phyloP scores from a whole-genome alignment of 2,329 filamentous ascomycete genomes.

The Sclerotiophoma versabilis region DNA sequence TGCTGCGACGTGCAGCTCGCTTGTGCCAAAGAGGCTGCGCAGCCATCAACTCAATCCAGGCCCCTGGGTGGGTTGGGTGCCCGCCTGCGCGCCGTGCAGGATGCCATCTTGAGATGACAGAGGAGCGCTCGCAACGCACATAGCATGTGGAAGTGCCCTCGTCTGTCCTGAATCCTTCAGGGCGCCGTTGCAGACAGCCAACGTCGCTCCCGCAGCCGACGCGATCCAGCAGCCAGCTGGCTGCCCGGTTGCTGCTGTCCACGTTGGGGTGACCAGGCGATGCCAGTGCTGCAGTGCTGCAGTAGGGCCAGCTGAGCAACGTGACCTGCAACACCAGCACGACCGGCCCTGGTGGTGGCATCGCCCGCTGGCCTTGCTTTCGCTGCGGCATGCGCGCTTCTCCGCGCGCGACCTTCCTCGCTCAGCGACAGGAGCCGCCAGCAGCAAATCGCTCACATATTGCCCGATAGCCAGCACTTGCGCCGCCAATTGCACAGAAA shows the following conservation, averaged over 20 bases:
- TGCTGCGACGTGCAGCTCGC: conserved; percentile 30
- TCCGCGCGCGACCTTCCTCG: conserved; percentile 24
- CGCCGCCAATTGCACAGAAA: conserved; percentile 29
- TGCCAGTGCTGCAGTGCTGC: conserved; percentile 1
- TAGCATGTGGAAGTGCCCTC: conserved; percentile 16
- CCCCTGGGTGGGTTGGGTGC: conserved; percentile 27
- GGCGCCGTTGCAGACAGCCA: conserved; percentile 31
- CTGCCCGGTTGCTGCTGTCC: conserved; percentile 1
- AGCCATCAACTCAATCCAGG: conserved; percentile 24
- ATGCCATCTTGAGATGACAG: conserved; percentile 20
- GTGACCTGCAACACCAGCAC: conserved; percentile 32
- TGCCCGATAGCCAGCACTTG: conserved; percentile 36
- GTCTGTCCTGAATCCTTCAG: conserved; percentile 10
- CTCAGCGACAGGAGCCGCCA: conserved; percentile 16
- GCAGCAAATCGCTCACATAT: conserved; percentile 17
- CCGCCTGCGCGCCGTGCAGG: conserved; percentile 32
- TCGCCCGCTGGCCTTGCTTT: conserved; percentile 6
- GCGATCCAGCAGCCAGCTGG: conserved; percentile 1
- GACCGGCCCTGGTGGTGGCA: conserved; percentile 8
- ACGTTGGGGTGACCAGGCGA: neutral
- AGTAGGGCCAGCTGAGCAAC: conserved; percentile 22
- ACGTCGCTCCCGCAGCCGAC: conserved; percentile 27
- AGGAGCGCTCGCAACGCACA: conserved; percentile 25
- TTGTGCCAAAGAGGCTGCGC: conserved; percentile 26
- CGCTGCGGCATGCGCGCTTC: conserved; percentile 27